Evolutionary conservation across 192 early-diverging fungal genomes (phyloP).

Genomic region (Linnemannia elongata): DNA sequence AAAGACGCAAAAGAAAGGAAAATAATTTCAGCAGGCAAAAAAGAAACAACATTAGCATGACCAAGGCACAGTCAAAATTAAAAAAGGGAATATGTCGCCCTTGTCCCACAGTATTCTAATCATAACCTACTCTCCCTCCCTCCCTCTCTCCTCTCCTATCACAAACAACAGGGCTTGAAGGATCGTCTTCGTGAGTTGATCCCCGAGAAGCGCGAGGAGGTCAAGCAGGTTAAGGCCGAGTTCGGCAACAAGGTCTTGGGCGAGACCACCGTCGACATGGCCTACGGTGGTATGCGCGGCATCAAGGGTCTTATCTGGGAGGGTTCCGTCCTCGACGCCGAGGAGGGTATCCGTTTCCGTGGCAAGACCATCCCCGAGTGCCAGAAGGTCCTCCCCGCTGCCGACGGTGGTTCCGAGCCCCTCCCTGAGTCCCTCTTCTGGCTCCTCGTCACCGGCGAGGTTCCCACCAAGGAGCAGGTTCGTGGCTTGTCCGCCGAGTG

Average conservation of each 20-base stretch:
- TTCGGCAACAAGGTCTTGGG: constrained; percentile 90
- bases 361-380: constrained; percentile 95
- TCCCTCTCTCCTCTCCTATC: neutral
- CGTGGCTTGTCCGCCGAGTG: constrained; percentile 91
- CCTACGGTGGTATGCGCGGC: constrained; percentile 98
- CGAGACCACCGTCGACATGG: constrained; percentile 96
- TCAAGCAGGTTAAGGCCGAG: constrained; percentile 92
- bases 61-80: neutral
- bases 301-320: constrained; percentile 99
- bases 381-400: constrained; percentile 89
- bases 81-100: neutral
- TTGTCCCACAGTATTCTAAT: neutral
- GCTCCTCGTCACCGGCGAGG: constrained; percentile 96
- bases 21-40: neutral
- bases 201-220: constrained; percentile 92
- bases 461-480: constrained; percentile 93
- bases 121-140: neutral
- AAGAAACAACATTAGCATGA: neutral
- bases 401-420: constrained; percentile 89
- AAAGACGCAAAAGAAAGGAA: neutral
- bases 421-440: constrained; percentile 98
- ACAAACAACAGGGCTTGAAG: constrained; percentile 80
- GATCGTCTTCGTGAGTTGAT: constrained; percentile 92
- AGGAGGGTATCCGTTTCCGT: constrained; percentile 98
- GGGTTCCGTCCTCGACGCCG: constrained; percentile 94